Base-by-base conservation (phyloP, 2,329 filamentous ascomycete genomes). In the Huntiella savannae region DNA sequence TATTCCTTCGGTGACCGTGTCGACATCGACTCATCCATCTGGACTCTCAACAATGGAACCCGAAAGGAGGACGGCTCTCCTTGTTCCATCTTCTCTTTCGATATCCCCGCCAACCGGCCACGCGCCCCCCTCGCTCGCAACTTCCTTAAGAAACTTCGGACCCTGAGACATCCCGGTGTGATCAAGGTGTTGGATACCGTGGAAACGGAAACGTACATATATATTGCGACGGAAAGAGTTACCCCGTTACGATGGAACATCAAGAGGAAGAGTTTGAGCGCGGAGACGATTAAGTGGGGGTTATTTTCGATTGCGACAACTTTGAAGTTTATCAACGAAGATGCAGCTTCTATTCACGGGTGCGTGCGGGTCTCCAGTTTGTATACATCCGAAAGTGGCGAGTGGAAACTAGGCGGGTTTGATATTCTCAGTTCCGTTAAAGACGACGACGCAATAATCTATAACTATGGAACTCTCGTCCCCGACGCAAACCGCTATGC, bases 41-140 rank as follows among this genome's bases (percentile, higher is more conserved):
- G 91, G 87, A 83, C 82, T n/a, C 67, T 98, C 49, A 80, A 91
- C 63, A 95, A 96, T 63, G 91, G 85, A 57, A 94, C 83, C 47
- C 91, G 82, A 65, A 77, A 84, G 64, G 87, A 96, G 65, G 88
- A 96, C 60, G 78, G 84, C 33, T 93, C 86, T 3, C 78, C 84
- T 55, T 98, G 91, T 64, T 95, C 86, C 65, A 87, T 98, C 54
- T 94, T 98, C 65, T 84, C 86, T 54, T 98, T 98, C 68, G 88
- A 98, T 60, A 73, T 92, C 47, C 71, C 72, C 50, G 69, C 81
- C 49, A 88, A 93, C 60, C 84, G 78, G 60, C 78, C 82, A 38
- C 77, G 79, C 47, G 65, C 95, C 16, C 82, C 87, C 36, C 73
- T 98, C 45, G 91, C 91, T 45, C 85, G 79, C 63, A 98, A 98